Evolutionary conservation across 2,329 filamentous ascomycete species (phyloP), one percentile per base, ranked within the genome.

Genomic region (Dactylellina parvicollis): DNA sequence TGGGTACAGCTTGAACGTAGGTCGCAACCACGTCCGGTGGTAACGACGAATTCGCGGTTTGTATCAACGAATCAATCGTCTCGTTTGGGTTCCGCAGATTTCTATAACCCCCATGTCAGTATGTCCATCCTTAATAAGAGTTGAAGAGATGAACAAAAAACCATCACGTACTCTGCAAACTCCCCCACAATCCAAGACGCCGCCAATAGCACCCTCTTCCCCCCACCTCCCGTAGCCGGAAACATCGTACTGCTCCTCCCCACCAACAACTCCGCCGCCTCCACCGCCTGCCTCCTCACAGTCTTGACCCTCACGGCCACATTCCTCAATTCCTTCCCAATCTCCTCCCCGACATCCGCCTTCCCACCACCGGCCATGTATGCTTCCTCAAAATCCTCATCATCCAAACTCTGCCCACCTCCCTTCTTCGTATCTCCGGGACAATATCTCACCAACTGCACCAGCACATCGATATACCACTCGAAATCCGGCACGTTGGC

Each of bases 381-480:
- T 1, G 42, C 64, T 42, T 75, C 75, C 30, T 75, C 73, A 16
- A 62, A 57, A 50, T 60, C 52, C 16, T 56, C 57, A 26, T 66
- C 59, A 42, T 76, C 50, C 1, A 70, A 36, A 28, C 60, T 38
- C 55, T 75, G 76, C 30, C 65, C 20, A 32, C 46, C 38, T 42
- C 28, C 16, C 54, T 32, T 36, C 66, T 22, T 26, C 61, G 59
- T 46, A 69, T 75, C 66, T 79, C 80, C 28, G 83, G 90, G 18
- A 89, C 84, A 73, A 81, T 91, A 85, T 79, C 89, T 88, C 40
- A 97, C 88, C 12, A 99, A 85, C 79, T 96, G 92, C 3, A 92
- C 90, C 28, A 99, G 83, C 26, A 96, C 87, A 76, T 95, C 91
- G 76, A 98, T 90, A 80, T 98, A 98, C 95, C 95, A 99, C 76